Evolutionary conservation across 805 yeast genomes (phyloP).

Genomic region (Ogataea populi-albae): DNA sequence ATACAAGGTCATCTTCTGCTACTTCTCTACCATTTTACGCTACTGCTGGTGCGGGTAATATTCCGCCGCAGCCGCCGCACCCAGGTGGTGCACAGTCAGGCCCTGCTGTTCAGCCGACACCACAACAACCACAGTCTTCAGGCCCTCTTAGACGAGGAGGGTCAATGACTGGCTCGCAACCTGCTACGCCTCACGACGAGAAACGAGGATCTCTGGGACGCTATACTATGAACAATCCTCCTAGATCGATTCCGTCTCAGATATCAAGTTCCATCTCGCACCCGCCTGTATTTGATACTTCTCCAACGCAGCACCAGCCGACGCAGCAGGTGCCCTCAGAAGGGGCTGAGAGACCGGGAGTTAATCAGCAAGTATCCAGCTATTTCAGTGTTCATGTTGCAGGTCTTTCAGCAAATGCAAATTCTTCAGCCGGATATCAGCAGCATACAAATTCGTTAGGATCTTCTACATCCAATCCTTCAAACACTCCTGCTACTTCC

Average conservation of each 20-base stretch:
- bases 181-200: conserved; percentile 17
- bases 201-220: conserved; percentile 15
- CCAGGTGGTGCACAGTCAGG: no score
- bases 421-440: not conserved
- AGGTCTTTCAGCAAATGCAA: conserved; percentile 1
- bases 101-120: conserved; percentile 4
- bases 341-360: conserved; percentile 7
- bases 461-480: conserved; percentile 1
- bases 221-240: conserved; percentile 28
- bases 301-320: conserved; percentile 2
- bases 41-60: no score
- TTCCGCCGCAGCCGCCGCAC: conserved; percentile 4
- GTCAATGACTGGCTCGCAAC: conserved; percentile 15
- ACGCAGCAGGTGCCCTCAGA: not conserved
- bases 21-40: conserved; percentile 9
- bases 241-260: conserved; percentile 27
- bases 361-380: conserved; percentile 7
- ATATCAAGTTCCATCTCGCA: conserved; percentile 7
- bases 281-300: conserved; percentile 6
- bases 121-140: conserved; percentile 1
- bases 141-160: conserved; percentile 10
- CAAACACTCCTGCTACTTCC: not conserved
- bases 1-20: conserved; percentile 18
- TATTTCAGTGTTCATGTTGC: conserved; percentile 8
- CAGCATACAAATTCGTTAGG: conserved; percentile 1